phyloP scores from a whole-genome alignment of 176 grass and related monocot species.

The Aegilops umbellulata region DNA sequence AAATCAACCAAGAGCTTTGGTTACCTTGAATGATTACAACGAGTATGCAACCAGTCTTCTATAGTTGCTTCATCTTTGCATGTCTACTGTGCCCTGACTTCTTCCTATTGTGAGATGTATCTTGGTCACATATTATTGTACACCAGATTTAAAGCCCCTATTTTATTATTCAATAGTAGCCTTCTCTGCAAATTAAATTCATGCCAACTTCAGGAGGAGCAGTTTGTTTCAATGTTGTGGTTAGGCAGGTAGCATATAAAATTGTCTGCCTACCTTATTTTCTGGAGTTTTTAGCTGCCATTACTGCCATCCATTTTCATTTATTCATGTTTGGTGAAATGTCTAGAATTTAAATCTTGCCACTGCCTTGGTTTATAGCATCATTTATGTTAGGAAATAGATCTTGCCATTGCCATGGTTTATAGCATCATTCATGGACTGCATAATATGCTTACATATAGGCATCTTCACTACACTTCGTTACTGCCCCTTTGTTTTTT shows the following conservation, averaged over 20 bases:
- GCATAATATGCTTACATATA: conserved; percentile 2
- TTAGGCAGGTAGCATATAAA: not conserved
- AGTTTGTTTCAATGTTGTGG: not conserved
- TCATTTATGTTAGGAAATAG: conserved; percentile 1
- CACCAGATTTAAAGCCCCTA: not conserved
- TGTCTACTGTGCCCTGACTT: not conserved
- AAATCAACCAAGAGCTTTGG: conserved; percentile 48
- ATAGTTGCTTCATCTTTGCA: conserved; percentile 25
- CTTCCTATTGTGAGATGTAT: conserved; percentile 9
- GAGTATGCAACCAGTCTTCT: conserved; percentile 38
- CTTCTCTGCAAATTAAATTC: not conserved
- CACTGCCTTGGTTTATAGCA: not conserved
- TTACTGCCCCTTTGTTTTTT: not conserved
- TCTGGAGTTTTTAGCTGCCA: not conserved
- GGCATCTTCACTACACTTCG: not conserved
- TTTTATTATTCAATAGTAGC: not conserved
- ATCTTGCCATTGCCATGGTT: not conserved
- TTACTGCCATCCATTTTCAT: not conserved
- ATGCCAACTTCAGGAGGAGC: not conserved
- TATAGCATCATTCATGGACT: not conserved
- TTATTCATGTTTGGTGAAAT: not conserved
- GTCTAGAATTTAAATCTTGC: not conserved
- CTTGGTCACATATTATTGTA: not conserved
- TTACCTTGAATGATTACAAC: conserved; percentile 59
- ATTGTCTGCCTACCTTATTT: not conserved